phyloP scores from a whole-genome alignment of 2,329 filamentous ascomycete species.

The Exophiala spinifera region DNA sequence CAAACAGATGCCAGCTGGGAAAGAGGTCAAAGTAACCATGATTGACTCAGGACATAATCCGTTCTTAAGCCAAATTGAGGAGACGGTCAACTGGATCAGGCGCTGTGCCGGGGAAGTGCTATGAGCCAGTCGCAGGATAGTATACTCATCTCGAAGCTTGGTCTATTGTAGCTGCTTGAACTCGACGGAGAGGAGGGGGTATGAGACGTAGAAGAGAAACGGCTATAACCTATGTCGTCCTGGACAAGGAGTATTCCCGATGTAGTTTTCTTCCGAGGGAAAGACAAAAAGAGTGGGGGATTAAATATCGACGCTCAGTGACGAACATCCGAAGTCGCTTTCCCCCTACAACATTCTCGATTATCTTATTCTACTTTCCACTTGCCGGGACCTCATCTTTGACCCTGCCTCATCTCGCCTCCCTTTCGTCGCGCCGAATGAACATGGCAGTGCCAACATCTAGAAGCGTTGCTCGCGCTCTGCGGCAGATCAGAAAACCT shows the following conservation, averaged over 20 bases:
- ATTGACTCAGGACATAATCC: slow-evolving; percentile 8
- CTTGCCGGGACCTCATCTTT: neutral
- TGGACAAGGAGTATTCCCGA: no score
- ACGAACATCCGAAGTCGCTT: no score
- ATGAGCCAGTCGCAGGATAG: neutral
- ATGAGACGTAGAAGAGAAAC: no score
- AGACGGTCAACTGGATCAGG: slow-evolving; percentile 8
- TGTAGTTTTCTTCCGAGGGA: no score
- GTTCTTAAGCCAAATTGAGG: slow-evolving; percentile 8
- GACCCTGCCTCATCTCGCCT: neutral
- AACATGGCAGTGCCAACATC: slow-evolving; percentile 17
- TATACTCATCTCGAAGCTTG: no score
- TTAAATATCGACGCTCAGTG: no score
- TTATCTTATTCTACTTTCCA: neutral
- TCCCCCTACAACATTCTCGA: neutral
- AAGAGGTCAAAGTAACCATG: neutral
- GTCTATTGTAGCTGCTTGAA: no score
- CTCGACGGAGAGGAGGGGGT: no score
- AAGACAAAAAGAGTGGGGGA: no score
- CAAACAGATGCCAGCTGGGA: neutral
- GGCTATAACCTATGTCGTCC: no score
- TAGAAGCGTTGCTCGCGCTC: slow-evolving; percentile 11
- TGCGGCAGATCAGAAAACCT: slow-evolving; percentile 17
- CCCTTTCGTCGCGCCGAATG: neutral
- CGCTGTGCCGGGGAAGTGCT: neutral